Base-by-base conservation (phyloP, 805 yeast species). In the Teunomyces atbi region DNA sequence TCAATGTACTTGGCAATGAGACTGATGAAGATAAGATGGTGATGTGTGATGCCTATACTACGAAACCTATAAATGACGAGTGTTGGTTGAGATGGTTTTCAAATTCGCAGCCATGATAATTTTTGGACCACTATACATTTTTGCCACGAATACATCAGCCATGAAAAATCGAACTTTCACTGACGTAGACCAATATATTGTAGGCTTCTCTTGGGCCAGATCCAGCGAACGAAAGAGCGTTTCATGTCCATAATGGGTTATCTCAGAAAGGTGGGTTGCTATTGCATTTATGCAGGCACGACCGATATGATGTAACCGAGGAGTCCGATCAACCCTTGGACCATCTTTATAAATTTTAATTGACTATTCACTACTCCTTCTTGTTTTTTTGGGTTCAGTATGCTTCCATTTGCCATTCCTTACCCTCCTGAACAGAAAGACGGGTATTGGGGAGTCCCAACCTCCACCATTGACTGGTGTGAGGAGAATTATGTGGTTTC, bases 401-500 rank as follows among this genome's bases (percentile, higher is more conserved):
- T 68, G 72, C 65, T 76, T 21, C 81, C 81, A 12, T 76, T 76
- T 60, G 76, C 80, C 5, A 50, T 59, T 51, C 79, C 82, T 1
- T 82, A 82, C 56, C 86, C 88, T 0, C 73, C 73, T 5, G 79
- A 74, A 28, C 79, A 80, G 35, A 53, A 60, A n/a, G 47, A 65
- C 12, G 91, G 90, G 1, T 83, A 65, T 61, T 89, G 96, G 96
- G 94, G 94, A 1, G 68, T 73, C 4, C 86, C 87, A 2, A 90
- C 98, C 0, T 80, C 96, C 32, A 91, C 98, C n/a, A 94, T 94
- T 32, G 99, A 92, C 61, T 92, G 98, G 98, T 92, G 99, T 68
- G 99, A 92, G 60, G 98, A 94, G 65, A 92, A 92, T 69, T 92
- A 92, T 62, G 92, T 90, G 8, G 87, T 91, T 1, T 78, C 92